Evolutionary conservation across 805 yeast genomes (phyloP).

Genomic region (Candida qinlingensis): DNA sequence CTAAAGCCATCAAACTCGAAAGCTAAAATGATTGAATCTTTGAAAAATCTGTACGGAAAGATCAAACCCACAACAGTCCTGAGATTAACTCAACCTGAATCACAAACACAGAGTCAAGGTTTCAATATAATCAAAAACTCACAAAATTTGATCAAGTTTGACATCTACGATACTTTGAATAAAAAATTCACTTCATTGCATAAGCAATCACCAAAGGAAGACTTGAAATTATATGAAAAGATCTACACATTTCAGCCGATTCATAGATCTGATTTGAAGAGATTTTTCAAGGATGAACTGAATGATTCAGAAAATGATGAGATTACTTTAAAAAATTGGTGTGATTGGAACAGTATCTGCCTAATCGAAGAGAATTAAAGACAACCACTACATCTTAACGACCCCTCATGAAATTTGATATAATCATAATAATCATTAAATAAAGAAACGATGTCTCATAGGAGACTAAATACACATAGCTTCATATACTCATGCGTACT

Average conservation of each 20-base stretch:
- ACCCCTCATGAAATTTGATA: background rate
- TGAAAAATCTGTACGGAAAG: conserved; percentile 11
- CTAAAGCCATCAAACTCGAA: conserved; percentile 21
- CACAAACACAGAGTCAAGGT: conserved; percentile 2
- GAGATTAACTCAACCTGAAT: conserved; percentile 15
- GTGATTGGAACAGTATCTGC: conserved; percentile 23
- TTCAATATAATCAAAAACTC: conserved; percentile 13
- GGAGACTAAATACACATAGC: too few relatives aligned
- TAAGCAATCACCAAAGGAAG: background rate
- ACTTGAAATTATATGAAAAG: conserved; percentile 14
- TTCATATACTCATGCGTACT: too few relatives aligned
- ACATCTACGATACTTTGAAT: conserved; percentile 17
- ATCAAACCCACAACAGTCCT: conserved; percentile 16
- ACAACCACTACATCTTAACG: background rate
- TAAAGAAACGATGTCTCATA: too few relatives aligned
- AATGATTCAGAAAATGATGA: conserved; percentile 7
- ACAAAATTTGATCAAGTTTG: conserved; percentile 17
- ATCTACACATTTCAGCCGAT: conserved; percentile 24
- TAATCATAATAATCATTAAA: background rate
- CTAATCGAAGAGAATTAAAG: conserved; percentile 12
- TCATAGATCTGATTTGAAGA: conserved; percentile 3
- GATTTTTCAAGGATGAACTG: conserved; percentile 3
- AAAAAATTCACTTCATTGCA: conserved; percentile 4
- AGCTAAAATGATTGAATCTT: conserved; percentile 16
- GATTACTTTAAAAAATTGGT: conserved; percentile 15